Percentiles rank a stretch among this genome's conserved stretches.
Conservation (phyloP, 2,329 filamentous ascomycete genomes). For the Knufia fluminis region DNA sequence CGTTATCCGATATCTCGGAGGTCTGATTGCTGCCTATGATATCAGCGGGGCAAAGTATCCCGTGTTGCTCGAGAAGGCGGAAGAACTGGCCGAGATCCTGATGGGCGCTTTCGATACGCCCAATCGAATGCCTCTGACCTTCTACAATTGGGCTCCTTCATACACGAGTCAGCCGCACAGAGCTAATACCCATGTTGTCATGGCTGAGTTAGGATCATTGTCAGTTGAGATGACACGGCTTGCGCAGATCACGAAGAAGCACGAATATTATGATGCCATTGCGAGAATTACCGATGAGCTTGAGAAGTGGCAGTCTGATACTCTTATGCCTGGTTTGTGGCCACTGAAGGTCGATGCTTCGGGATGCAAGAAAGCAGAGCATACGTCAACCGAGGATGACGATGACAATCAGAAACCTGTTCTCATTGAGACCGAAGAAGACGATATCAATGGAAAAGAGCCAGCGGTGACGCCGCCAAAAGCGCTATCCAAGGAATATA, state of each 20-base stretch:
- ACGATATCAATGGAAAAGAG: slow-evolving; percentile 8
- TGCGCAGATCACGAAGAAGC: slow-evolving; percentile 70
- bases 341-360: slow-evolving; percentile 68
- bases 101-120: slow-evolving; percentile 84
- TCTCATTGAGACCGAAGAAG: background rate
- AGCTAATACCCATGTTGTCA: slow-evolving; percentile 47
- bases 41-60: slow-evolving; percentile 62
- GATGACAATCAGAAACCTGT: slow-evolving; percentile 13
- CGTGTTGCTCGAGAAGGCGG: slow-evolving; percentile 65
- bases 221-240: slow-evolving; percentile 83
- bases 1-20: slow-evolving; percentile 82
- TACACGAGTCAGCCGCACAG: slow-evolving; percentile 55
- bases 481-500: background rate
- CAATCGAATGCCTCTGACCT: slow-evolving; percentile 81
- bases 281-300: slow-evolving; percentile 76
- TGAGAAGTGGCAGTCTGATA: slow-evolving; percentile 62
- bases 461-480: background rate
- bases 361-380: slow-evolving; percentile 53
- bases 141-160: slow-evolving; percentile 67
- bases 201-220: slow-evolving; percentile 67
- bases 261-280: slow-evolving; percentile 83
- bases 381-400: slow-evolving; percentile 15
- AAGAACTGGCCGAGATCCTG: slow-evolving; percentile 69
- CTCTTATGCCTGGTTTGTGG: slow-evolving; percentile 68
- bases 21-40: slow-evolving; percentile 77